A percentile compares a stretch with the other conserved stretches of the same genome.
These are phyloP conservation scores for Capillidium heterosporum DNA, from an alignment of 371 early-diverging fungal species.

Conservation along the genomic window DNA sequence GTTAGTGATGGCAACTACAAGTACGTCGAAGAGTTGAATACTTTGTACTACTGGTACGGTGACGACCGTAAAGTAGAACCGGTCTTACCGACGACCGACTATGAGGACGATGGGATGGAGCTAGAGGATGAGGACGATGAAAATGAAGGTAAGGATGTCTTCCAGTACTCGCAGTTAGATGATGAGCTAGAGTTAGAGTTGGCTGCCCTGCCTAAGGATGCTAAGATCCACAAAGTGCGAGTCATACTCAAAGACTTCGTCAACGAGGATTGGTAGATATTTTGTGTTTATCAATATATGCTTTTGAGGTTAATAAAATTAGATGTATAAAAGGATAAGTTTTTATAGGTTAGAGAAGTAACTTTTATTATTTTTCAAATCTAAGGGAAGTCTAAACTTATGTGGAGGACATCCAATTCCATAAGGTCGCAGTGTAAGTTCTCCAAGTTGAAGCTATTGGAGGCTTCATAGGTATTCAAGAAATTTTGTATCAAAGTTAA, in stretches of 20 bases:
- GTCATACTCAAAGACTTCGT: no score
- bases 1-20: conserved; percentile 46
- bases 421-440: background rate
- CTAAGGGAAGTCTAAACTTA: background rate
- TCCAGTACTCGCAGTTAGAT: no score
- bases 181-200: no score
- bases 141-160: no score
- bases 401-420: conserved; percentile 2
- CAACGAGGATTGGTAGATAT: no score
- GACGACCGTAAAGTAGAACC: conserved; percentile 2
- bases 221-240: no score
- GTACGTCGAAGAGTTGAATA: conserved; percentile 39
- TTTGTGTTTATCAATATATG: no score
- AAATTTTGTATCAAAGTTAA: background rate
- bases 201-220: no score
- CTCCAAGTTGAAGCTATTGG: no score
- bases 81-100: background rate
- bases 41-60: conserved; percentile 22
- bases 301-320: no score
- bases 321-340: no score
- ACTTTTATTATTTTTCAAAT: background rate
- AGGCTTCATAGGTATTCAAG: background rate
- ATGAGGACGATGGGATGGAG: conserved; percentile 2
- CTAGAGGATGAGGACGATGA: background rate
- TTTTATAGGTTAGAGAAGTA: no score